These are phyloP conservation scores for Neotropicomus parvogracilis DNA, from an alignment of 1,284 basidiomycete genomes.

Conservation along the genomic window DNA sequence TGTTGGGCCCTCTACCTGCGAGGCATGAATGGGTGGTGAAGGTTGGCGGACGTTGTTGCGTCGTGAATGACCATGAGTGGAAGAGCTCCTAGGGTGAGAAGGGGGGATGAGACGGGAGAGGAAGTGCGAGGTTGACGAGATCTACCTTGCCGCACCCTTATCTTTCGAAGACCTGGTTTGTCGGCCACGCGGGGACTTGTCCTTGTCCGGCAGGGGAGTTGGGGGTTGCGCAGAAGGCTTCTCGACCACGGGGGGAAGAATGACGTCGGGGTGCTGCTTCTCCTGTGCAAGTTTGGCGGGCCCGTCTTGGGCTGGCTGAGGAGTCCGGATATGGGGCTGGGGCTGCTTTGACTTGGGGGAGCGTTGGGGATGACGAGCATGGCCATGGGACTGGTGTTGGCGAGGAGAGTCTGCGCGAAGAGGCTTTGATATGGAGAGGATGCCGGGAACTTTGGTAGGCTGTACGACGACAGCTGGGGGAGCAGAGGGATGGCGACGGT, in stretches of 20 bases:
- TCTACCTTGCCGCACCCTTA: constrained; percentile 31
- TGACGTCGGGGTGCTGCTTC: constrained; percentile 14
- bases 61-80: constrained; percentile 44
- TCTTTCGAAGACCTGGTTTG: constrained; percentile 31
- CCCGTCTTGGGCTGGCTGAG: constrained; percentile 25
- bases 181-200: constrained; percentile 29
- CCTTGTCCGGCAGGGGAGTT: constrained; percentile 24
- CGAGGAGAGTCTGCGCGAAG: constrained; percentile 34
- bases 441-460: constrained; percentile 65
- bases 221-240: constrained; percentile 26
- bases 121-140: constrained; percentile 5
- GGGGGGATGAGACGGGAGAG: constrained; percentile 8
- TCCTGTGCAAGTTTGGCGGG: constrained; percentile 16
- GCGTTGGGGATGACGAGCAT: constrained; percentile 36
- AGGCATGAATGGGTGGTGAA: constrained; percentile 53
- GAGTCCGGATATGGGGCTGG: constrained; percentile 18
- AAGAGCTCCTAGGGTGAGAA: constrained; percentile 41
- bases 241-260: constrained; percentile 15
- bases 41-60: constrained; percentile 53
- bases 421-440: constrained; percentile 66
- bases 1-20: constrained; percentile 56
- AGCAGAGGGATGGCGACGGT: constrained; percentile 65
- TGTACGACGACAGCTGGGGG: constrained; percentile 63
- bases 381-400: constrained; percentile 30
- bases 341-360: constrained; percentile 36